Base-by-base conservation (phyloP, 2,329 filamentous ascomycete genomes). In the Zalaria sp. region DNA sequence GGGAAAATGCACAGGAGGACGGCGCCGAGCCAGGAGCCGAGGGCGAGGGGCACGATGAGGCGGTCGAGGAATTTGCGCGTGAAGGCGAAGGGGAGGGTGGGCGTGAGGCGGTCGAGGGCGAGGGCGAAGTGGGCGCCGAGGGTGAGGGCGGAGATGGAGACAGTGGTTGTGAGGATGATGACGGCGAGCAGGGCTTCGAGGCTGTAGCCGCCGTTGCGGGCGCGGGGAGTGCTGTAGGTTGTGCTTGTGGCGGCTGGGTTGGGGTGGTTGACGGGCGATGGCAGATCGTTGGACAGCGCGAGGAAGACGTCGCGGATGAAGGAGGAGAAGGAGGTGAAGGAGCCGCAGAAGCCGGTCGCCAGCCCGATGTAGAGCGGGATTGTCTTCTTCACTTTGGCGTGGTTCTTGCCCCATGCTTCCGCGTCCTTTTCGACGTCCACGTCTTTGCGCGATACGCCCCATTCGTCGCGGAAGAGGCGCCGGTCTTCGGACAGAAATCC, bases 341-440 rank as follows among this genome's bases (percentile, higher is more conserved):
- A 88, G 47, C 89, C 85, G 53, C 86, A 93, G 59, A 91, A 91
- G 7, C 83, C 89, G 0, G 83, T 93, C 0, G 84, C 76, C 4
- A 95, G 73, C 39, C 83, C 88, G 44, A 93, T 81, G 56, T 93
- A 94, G 0, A 94, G 68, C 0, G 89, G 88, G 27, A 93, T 82
- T 0, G 83, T 83, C 65, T 93, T 93, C 57, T 94, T 94, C 26
- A 58, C 69, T 54, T 79, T 66, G 5, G 46, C 48, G 37, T 65
- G 58, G 5, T 56, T 51, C 1, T 54, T 54, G 43, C 55, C 58
- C n/a, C 49, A 46, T 5, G 41, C 42, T 32, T 65, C 65, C 25
- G 69, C 63, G 8, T 53, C 52, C 27, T 56, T 55, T 25, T 57
- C 48, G 27, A 44, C 27, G 26, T 57, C 59, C 4, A 59, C 58